Conservation (phyloP, 441 rosid genomes). For the Populus hybrid region DNA sequence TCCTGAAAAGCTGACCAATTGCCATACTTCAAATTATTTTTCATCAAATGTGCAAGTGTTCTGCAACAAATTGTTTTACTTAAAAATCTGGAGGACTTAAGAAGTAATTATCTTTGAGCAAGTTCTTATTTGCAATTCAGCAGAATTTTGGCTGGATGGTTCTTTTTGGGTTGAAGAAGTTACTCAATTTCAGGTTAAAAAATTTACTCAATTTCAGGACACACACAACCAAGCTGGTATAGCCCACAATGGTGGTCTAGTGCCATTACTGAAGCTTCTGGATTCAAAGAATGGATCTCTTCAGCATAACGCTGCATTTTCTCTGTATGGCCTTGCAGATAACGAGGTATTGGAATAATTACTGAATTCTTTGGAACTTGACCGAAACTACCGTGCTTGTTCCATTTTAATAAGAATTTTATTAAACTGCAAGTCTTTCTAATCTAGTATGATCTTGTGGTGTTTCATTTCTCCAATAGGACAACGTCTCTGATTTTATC, state of each 20-base stretch:
- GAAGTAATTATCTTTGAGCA: background rate
- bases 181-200: slow-evolving; percentile 29
- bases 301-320: slow-evolving; percentile 99
- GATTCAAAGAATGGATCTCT: slow-evolving; percentile 96
- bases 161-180: slow-evolving; percentile 2
- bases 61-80: background rate
- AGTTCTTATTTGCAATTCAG: background rate
- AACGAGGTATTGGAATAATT: slow-evolving; percentile 67
- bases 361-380: slow-evolving; percentile 10
- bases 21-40: background rate
- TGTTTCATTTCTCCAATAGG: slow-evolving; percentile 47
- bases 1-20: background rate
- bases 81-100: background rate
- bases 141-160: background rate
- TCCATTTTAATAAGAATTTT: slow-evolving; percentile 1
- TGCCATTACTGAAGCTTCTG: slow-evolving; percentile 84
- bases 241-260: slow-evolving; percentile 87
- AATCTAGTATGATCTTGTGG: slow-evolving; percentile 15
- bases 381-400: background rate
- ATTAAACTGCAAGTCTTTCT: slow-evolving; percentile 3
- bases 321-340: slow-evolving; percentile 96
- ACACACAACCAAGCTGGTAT: slow-evolving; percentile 96
- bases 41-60: background rate
- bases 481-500: slow-evolving; percentile 92
- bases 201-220: slow-evolving; percentile 49